Evolutionary conservation across 768 basidiomycete species (phyloP).

Genomic region (Podaxis mareebaensis): DNA sequence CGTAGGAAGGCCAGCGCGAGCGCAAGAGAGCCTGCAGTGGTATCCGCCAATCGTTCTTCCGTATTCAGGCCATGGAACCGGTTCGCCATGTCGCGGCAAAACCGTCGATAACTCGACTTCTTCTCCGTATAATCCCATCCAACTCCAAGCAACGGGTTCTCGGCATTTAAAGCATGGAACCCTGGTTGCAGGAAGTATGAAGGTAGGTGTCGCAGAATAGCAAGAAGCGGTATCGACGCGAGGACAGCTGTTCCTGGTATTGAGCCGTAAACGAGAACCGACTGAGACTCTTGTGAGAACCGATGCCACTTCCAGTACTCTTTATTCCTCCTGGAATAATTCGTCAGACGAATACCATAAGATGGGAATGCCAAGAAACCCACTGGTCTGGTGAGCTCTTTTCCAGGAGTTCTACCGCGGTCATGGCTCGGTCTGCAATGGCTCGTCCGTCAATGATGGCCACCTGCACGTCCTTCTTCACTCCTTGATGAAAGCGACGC

Average conservation of each 20-base stretch:
- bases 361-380: constrained; percentile 26
- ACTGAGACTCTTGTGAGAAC: constrained; percentile 74
- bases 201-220: constrained; percentile 66
- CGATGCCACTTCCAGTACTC: constrained; percentile 79
- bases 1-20: constrained; percentile 68
- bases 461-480: constrained; percentile 78
- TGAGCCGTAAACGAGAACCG: constrained; percentile 69
- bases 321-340: constrained; percentile 46
- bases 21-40: constrained; percentile 66
- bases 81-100: constrained; percentile 70
- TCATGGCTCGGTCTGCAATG: constrained; percentile 57
- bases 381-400: constrained; percentile 57
- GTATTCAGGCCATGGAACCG: constrained; percentile 56
- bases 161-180: constrained; percentile 24
- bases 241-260: constrained; percentile 68
- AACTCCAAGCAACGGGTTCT: constrained; percentile 34
- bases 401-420: constrained; percentile 64
- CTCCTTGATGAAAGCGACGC: constrained; percentile 65
- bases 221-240: constrained; percentile 67
- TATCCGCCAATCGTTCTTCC: constrained; percentile 62
- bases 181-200: constrained; percentile 59
- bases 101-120: constrained; percentile 64
- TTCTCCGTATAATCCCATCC: constrained; percentile 59
- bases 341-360: constrained; percentile 15
- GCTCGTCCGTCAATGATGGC: constrained; percentile 74